Percentiles rank a stretch among this genome's conserved stretches.
phyloP scores from a whole-genome alignment of 768 basidiomycete genomes.

The Neoboletus magnificus region DNA sequence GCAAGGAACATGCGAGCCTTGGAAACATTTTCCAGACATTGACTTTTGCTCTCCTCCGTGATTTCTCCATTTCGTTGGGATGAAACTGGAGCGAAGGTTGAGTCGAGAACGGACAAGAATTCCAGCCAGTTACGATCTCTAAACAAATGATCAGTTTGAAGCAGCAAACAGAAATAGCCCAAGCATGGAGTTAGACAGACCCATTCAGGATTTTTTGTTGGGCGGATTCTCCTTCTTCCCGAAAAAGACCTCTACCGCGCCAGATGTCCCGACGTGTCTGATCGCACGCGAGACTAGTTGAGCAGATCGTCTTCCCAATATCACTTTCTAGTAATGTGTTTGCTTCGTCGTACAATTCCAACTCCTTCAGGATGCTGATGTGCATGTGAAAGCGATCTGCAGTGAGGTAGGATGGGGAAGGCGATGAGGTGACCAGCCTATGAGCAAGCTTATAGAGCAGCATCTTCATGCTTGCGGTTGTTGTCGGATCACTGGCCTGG shows the following conservation, averaged over 20 bases:
- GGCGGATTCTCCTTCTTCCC: slow-evolving; percentile 62
- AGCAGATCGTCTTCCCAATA: slow-evolving; percentile 62
- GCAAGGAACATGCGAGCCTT: slow-evolving; percentile 52
- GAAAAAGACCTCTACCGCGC: slow-evolving; percentile 49
- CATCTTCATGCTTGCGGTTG: slow-evolving; percentile 57
- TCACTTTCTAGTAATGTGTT: slow-evolving; percentile 65
- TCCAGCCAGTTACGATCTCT: slow-evolving; percentile 88
- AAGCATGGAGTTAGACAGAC: slow-evolving; percentile 37
- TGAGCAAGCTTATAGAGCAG: slow-evolving; percentile 78
- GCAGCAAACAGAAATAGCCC: slow-evolving; percentile 4
- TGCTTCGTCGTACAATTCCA: slow-evolving; percentile 68
- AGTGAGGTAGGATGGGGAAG: slow-evolving; percentile 58
- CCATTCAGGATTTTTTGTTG: slow-evolving; percentile 56
- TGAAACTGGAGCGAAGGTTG: slow-evolving; percentile 48
- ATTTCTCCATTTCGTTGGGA: slow-evolving; percentile 22
- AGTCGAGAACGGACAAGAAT: slow-evolving; percentile 71
- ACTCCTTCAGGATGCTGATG: slow-evolving; percentile 64
- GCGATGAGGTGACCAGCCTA: slow-evolving; percentile 61
- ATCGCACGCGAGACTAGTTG: slow-evolving; percentile 68
- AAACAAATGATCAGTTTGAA: slow-evolving; percentile 22
- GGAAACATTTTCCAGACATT: slow-evolving; percentile 38
- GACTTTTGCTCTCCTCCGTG: slow-evolving; percentile 36
- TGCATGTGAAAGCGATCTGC: slow-evolving; percentile 80
- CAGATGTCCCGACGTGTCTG: slow-evolving; percentile 73
- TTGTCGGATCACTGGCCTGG: slow-evolving; percentile 71